phyloP scores from a whole-genome alignment of 2,329 filamentous ascomycete genomes.

The Metarhizium humberi region DNA sequence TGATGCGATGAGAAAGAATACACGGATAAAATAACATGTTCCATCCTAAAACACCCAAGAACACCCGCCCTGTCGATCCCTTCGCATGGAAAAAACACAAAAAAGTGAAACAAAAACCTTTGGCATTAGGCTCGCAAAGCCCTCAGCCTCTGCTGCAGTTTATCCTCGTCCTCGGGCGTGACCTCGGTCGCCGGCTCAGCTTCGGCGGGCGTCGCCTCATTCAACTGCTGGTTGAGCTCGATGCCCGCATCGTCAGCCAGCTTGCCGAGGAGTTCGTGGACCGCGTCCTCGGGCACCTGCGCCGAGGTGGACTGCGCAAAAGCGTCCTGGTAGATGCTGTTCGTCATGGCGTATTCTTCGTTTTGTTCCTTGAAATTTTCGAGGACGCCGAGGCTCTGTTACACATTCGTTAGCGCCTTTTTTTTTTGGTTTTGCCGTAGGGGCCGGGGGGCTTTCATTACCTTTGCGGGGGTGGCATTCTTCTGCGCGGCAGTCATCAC shows the following conservation, averaged over 20 bases:
- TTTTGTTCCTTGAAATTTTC: slow-evolving; percentile 54
- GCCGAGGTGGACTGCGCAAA: slow-evolving; percentile 68
- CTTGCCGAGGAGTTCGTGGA: slow-evolving; percentile 76
- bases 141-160: slow-evolving; percentile 52
- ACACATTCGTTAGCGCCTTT: background rate
- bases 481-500: slow-evolving; percentile 51
- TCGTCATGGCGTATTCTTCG: slow-evolving; percentile 55
- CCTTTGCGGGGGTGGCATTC: slow-evolving; percentile 49
- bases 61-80: background rate
- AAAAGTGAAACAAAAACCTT: background rate
- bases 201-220: slow-evolving; percentile 43
- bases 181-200: slow-evolving; percentile 53
- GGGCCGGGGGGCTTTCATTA: slow-evolving; percentile 10
- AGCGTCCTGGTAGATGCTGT: slow-evolving; percentile 76
- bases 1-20: background rate
- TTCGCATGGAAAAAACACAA: background rate
- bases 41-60: background rate
- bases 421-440: background rate
- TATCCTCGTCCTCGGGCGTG: slow-evolving; percentile 71
- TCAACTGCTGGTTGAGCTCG: slow-evolving; percentile 69
- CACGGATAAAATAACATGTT: background rate
- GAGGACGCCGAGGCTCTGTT: slow-evolving; percentile 46
- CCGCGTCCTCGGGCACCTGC: slow-evolving; percentile 70
- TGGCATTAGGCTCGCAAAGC: slow-evolving; percentile 39
- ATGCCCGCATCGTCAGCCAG: slow-evolving; percentile 83